phyloP scores from a whole-genome alignment of 1,284 basidiomycete species.

The Salmacisia buchloeana region DNA sequence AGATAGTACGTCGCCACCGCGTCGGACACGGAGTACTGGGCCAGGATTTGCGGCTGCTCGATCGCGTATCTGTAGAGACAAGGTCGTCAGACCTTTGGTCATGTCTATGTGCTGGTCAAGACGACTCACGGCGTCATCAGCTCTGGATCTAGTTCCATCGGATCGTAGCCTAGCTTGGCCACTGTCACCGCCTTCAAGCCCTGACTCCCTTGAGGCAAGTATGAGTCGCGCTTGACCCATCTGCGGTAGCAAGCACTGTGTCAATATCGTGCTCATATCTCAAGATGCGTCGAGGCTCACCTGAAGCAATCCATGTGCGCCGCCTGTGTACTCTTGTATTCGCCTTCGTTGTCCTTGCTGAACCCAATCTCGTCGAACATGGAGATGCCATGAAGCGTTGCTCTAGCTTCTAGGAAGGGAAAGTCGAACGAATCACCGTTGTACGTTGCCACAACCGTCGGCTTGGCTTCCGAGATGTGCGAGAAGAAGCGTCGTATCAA shows the following conservation, averaged over 20 bases:
- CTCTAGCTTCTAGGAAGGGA: constrained; percentile 86
- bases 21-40: constrained; percentile 98
- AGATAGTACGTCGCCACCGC: constrained; percentile 98
- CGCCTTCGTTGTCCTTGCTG: constrained; percentile 81
- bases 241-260: constrained; percentile 11
- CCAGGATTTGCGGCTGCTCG: constrained; percentile 89
- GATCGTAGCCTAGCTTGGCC: constrained; percentile 92
- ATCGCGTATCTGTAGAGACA: constrained; percentile 78
- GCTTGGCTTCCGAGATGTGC: constrained; percentile 84
- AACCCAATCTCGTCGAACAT: constrained; percentile 96
- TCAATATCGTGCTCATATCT: background rate
- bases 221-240: constrained; percentile 99
- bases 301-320: constrained; percentile 99
- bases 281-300: constrained; percentile 29
- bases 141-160: constrained; percentile 95
- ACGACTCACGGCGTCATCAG: constrained; percentile 88
- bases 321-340: constrained; percentile 89
- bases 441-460: constrained; percentile 96
- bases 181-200: constrained; percentile 97
- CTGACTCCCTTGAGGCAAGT: constrained; percentile 95
- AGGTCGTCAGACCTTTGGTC: background rate
- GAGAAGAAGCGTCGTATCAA: constrained; percentile 83
- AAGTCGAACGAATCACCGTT: constrained; percentile 99
- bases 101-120: background rate
- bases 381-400: constrained; percentile 84